A percentile compares a stretch with the other conserved stretches of the same genome.
phyloP scores from a whole-genome alignment of 805 yeast genomes.

The Wickerhamiella kazuoi region DNA sequence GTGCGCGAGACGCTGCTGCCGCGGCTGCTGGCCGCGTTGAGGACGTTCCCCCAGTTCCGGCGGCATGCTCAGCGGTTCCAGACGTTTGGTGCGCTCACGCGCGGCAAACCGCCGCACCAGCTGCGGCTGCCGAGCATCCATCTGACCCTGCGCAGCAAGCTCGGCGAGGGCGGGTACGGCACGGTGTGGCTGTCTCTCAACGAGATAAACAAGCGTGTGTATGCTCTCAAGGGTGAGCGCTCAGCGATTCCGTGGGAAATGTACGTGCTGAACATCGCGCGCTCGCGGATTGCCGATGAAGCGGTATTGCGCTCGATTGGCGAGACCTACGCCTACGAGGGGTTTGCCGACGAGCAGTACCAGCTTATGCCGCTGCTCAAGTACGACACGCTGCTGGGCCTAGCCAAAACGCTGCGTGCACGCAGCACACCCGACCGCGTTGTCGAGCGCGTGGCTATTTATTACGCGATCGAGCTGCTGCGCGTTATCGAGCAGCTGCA shows the following conservation, averaged over 20 bases:
- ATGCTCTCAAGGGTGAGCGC: slow-evolving; percentile 56
- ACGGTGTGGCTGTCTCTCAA: slow-evolving; percentile 52
- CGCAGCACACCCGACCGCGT: slow-evolving; percentile 19
- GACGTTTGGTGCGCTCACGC: neutral
- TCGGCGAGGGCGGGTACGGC: slow-evolving; percentile 75
- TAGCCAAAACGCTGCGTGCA: slow-evolving; percentile 28
- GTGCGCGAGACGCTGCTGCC: slow-evolving; percentile 2
- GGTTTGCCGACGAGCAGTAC: slow-evolving; percentile 50
- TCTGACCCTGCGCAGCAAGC: slow-evolving; percentile 17
- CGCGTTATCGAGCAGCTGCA: slow-evolving; percentile 47
- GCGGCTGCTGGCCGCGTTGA: neutral
- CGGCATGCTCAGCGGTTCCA: neutral
- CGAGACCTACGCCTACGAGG: slow-evolving; percentile 33
- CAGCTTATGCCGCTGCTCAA: slow-evolving; percentile 42
- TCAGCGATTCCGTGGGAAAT: slow-evolving; percentile 70
- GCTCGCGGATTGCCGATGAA: slow-evolving; percentile 19
- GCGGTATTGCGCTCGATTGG: slow-evolving; percentile 28
- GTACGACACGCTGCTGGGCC: slow-evolving; percentile 60
- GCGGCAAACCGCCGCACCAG: neutral
- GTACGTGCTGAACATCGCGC: slow-evolving; percentile 46
- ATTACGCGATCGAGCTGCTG: slow-evolving; percentile 46
- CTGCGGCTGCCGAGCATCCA: slow-evolving; percentile 1
- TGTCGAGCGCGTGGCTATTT: slow-evolving; percentile 48
- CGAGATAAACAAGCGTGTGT: slow-evolving; percentile 33
- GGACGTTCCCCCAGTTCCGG: neutral